These are phyloP conservation scores for Sporothrix inflata DNA, from an alignment of 2,329 filamentous ascomycete species.

Conservation along the genomic window DNA sequence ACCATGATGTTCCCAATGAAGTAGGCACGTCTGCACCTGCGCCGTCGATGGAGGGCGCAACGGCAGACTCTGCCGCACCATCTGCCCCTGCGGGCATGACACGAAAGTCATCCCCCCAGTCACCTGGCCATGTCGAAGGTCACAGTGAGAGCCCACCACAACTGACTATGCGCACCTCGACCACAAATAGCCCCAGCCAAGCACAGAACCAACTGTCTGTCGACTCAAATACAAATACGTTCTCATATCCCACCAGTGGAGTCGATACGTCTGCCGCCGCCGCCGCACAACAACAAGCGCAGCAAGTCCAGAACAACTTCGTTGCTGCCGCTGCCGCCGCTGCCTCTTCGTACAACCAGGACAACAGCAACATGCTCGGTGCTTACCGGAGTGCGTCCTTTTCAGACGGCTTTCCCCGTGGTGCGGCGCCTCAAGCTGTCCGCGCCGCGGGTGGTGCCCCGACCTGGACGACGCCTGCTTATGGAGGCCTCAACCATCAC, in stretches of 20 bases:
- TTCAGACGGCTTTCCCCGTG: constrained; percentile 51
- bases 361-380: constrained; percentile 56
- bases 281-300: constrained; percentile 39
- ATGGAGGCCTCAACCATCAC: constrained; percentile 41
- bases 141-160: constrained; percentile 48
- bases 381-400: constrained; percentile 59
- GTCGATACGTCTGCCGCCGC: constrained; percentile 48
- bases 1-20: constrained; percentile 40
- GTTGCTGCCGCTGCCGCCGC: constrained; percentile 34
- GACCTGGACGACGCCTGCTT: constrained; percentile 48
- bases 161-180: constrained; percentile 39
- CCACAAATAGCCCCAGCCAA: constrained; percentile 40
- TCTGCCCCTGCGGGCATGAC: constrained; percentile 48
- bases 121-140: constrained; percentile 49
- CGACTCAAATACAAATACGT: constrained; percentile 57
- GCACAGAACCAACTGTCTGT: constrained; percentile 38
- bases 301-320: constrained; percentile 45
- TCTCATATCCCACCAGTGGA: constrained; percentile 59
- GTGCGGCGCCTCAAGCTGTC: constrained; percentile 39
- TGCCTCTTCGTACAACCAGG: constrained; percentile 44
- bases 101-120: constrained; percentile 45
- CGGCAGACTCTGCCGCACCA: constrained; percentile 33
- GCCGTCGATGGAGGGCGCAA: constrained; percentile 35
- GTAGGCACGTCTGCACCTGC: constrained; percentile 36
- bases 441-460: constrained; percentile 42